Evolutionary conservation across 495 filamentous ascomycete genomes (phyloP).

Genomic region (Baudoinia panamericana): DNA sequence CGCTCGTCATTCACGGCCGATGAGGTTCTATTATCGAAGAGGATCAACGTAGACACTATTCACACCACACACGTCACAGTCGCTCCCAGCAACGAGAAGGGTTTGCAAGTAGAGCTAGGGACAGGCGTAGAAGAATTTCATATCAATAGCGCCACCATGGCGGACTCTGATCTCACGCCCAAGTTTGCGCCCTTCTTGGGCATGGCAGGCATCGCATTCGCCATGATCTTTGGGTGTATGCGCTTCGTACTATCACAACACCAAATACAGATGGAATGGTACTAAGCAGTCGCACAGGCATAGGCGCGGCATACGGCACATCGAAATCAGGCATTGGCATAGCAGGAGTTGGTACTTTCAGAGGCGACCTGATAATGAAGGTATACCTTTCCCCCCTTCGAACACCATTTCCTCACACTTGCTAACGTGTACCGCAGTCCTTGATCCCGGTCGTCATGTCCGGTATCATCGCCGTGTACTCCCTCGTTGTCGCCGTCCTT

Average conservation of each 20-base stretch:
- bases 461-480: slow-evolving; percentile 97
- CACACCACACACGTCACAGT: background rate
- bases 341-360: slow-evolving; percentile 79
- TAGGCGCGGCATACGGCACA: slow-evolving; percentile 93
- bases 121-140: too few relatives aligned
- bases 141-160: slow-evolving; percentile 36
- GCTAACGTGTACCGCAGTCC: too few relatives aligned
- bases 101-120: too few relatives aligned
- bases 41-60: too few relatives aligned
- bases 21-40: too few relatives aligned
- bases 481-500: slow-evolving; percentile 88
- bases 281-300: slow-evolving; percentile 38
- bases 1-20: too few relatives aligned
- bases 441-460: slow-evolving; percentile 98
- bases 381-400: slow-evolving; percentile 30
- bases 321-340: slow-evolving; percentile 97
- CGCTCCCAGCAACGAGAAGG: background rate
- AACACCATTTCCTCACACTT: background rate
- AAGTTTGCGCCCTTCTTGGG: slow-evolving; percentile 96
- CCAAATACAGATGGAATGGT: too few relatives aligned
- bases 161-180: slow-evolving; percentile 57
- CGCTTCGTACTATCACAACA: too few relatives aligned
- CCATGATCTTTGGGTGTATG: slow-evolving; percentile 87
- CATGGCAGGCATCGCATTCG: slow-evolving; percentile 83
- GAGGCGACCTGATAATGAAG: slow-evolving; percentile 98